Evolutionary conservation across 2,329 filamentous ascomycete genomes (phyloP), one percentile per base, ranked within the genome.

Genomic region (Fusarium pseudograminearum): DNA sequence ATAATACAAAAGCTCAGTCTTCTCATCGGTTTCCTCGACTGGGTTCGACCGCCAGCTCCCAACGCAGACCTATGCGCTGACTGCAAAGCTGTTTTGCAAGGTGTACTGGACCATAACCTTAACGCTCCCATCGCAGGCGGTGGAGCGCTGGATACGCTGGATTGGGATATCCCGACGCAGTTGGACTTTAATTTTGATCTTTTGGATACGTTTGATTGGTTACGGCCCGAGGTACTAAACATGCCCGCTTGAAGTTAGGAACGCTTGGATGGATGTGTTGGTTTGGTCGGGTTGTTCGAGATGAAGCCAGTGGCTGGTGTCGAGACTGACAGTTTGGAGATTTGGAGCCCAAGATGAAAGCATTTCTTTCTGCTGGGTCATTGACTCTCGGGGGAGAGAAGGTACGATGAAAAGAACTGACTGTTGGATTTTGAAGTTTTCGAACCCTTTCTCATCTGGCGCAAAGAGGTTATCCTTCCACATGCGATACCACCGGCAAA

Each of bases 1-100:
- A 83, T 86, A 11, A 82, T 86, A 34, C 84, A 86, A 66, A 83
- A 86, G 56, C 78, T 87, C 3, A 85, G 82, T 60, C 80, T 86
- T 2, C 76, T 87, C 0, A 80, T 85, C 4, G 84, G 83, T 0
- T 86, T 86, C 57, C 77, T 86, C 14, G 83, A 84, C 53, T 86
- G 84, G 84, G 78, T 86, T 2, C 78, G 79, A 6, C 83, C 83
- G 0, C 79, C 80, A 3, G 82, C 82, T 0, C 83, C 84, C 3
- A 86, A 86, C 33, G 81, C 80, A 8, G 79, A 82, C n/a, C 75
- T 86, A 8, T 86, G 84, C 67, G 76, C 73, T 20, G 77, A 82
- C 22, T 84, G 82, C 73, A 83, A 83, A 59, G 77, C 76, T 4
- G 78, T 85, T n/a, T 85, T 87, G 45, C 81, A 84, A 55, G 81